Conservation (phyloP, 495 filamentous ascomycete genomes). For the Filosporella fistucella region DNA sequence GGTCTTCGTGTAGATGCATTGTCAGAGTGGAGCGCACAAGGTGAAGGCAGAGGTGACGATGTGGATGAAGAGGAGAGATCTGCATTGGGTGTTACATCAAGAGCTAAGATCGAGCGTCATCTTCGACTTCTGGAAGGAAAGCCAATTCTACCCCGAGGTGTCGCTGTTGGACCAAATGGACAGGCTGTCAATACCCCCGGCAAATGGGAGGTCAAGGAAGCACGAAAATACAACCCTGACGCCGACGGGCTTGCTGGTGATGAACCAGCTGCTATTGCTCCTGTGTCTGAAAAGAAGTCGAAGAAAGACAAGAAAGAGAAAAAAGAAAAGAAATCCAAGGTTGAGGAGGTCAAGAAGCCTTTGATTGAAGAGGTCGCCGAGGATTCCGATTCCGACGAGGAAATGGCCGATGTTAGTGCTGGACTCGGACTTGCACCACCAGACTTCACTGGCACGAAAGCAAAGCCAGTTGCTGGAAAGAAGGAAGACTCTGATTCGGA, state of each 20-base stretch:
- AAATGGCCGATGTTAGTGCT: slow-evolving; percentile 25
- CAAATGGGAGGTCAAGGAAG: slow-evolving; percentile 91
- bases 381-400: slow-evolving; percentile 30
- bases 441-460: slow-evolving; percentile 16
- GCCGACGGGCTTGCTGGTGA: slow-evolving; percentile 79
- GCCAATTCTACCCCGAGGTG: slow-evolving; percentile 72
- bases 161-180: slow-evolving; percentile 71
- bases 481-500: not conserved
- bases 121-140: slow-evolving; percentile 86
- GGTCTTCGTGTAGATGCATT: slow-evolving; percentile 92
- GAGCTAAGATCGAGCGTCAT: slow-evolving; percentile 79
- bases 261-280: slow-evolving; percentile 49
- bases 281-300: slow-evolving; percentile 29
- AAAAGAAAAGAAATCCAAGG: slow-evolving; percentile 39
- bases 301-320: slow-evolving; percentile 50
- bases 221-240: slow-evolving; percentile 93
- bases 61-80: slow-evolving; percentile 84
- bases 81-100: slow-evolving; percentile 64
- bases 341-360: slow-evolving; percentile 22
- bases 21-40: slow-evolving; percentile 63
- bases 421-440: slow-evolving; percentile 15
- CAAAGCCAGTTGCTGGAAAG: slow-evolving; percentile 9
- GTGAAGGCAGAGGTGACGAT: slow-evolving; percentile 57
- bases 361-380: slow-evolving; percentile 37
- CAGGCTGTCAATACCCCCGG: slow-evolving; percentile 45